These are phyloP conservation scores for Neofusicoccum kwambonambiense DNA, from an alignment of 2,329 filamentous ascomycete species.

Conservation along the genomic window DNA sequence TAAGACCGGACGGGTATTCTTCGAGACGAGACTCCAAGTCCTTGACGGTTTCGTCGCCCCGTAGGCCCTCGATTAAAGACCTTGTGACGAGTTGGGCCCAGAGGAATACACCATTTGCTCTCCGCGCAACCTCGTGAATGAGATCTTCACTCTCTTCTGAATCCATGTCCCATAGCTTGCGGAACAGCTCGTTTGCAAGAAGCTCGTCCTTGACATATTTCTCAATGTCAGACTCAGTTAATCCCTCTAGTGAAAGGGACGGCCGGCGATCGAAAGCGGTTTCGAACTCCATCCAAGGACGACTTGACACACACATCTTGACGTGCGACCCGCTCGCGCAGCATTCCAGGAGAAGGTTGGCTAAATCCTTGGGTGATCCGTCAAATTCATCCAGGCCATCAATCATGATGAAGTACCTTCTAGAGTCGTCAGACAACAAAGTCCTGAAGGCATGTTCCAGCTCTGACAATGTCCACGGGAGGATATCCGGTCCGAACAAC, in stretches of 20 bases:
- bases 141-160: neutral
- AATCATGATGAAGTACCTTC: slow-evolving; percentile 15
- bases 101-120: slow-evolving; percentile 24
- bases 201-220: slow-evolving; percentile 2
- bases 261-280: slow-evolving; percentile 2
- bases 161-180: neutral
- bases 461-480: neutral
- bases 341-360: neutral
- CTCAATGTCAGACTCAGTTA: slow-evolving; percentile 18
- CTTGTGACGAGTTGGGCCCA: slow-evolving; percentile 24
- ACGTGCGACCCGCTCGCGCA: neutral
- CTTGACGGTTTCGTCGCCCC: slow-evolving; percentile 17
- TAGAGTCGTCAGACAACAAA: neutral
- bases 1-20: slow-evolving; percentile 20
- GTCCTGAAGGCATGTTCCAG: neutral
- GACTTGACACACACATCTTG: slow-evolving; percentile 14
- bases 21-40: slow-evolving; percentile 20
- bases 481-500: neutral
- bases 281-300: slow-evolving; percentile 3
- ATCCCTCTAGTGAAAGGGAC: slow-evolving; percentile 9
- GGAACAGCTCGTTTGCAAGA: neutral
- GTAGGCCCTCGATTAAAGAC: slow-evolving; percentile 20
- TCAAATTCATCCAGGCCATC: slow-evolving; percentile 20
- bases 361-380: neutral
- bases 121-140: slow-evolving; percentile 13